Base-by-base conservation (phyloP, 139 green algal species). In the Chlorella sp. region DNA sequence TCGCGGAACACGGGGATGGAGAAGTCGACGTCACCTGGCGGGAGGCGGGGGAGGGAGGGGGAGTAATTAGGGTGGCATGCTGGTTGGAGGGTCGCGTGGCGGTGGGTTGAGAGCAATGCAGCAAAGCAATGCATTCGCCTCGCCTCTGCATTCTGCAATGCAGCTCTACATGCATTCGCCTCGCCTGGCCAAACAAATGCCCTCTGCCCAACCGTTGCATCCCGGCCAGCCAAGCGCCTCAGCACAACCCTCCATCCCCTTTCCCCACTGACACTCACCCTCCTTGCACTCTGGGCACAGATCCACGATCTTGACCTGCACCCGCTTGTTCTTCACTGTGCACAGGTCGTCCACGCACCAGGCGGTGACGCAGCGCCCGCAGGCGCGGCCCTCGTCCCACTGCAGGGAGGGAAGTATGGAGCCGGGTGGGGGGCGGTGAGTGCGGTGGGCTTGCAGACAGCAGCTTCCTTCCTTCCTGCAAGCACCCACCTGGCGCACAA, bases 11-110 rank as follows among this genome's bases (percentile, higher is more conserved):
- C 87, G 12, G 87, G 87, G 61, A 85, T 89, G 69, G 85, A 89
- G 71, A 89, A 89, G 69, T 90, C 78, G 30, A 90, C 60, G 75
- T 90, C 87, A 28, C 87, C 87, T 81, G 85, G 30, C 5, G 77
- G 19, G 37, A 15, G 39, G 77, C 7, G 32, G 21, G 37, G 76
- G 16, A 3, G 1, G 16, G 37, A 37, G 76, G 32, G 37, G 24
- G 37, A 34, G n/a, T n/a, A n/a, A n/a, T n/a, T 48, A 39, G 75
- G 75, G 75, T 34, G 21, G 75, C 32, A n/a, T 30, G 32, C 3
- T 48, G 75, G 75, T 32, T 26, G 34, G 34, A 14, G 75, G 26
- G 12, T 24, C 2, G 69, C 69, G 12, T 16, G 2, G 30, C 3
- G 69, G 14, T 24, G 28, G 28, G 73, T 3, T 36, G 69, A 77